Evolutionary conservation across 371 early-diverging fungal species (phyloP).

Genomic region (Sporodiniella umbellata): DNA sequence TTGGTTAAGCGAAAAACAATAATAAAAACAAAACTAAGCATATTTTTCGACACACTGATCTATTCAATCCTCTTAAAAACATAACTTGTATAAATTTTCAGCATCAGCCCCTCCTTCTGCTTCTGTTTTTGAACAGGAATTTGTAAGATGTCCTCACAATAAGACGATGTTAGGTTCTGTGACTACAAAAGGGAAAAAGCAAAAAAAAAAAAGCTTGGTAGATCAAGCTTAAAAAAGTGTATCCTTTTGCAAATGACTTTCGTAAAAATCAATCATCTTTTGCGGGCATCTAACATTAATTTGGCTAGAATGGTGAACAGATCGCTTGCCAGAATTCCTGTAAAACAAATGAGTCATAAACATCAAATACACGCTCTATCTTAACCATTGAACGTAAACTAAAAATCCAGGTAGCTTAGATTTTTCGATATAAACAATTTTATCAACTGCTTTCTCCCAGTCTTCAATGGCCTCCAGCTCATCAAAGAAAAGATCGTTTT

Average conservation of each 20-base stretch:
- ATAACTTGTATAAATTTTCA: too few species aligned
- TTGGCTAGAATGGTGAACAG: slow-evolving; percentile 21
- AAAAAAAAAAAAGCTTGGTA: background rate
- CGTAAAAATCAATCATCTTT: slow-evolving; percentile 6
- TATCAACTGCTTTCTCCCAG: slow-evolving; percentile 15
- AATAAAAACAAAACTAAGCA: too few species aligned
- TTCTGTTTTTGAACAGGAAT: too few species aligned
- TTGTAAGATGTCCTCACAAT: too few species aligned
- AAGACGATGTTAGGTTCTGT: too few species aligned
- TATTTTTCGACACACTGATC: too few species aligned
- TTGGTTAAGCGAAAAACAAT: too few species aligned
- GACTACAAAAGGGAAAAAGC: background rate
- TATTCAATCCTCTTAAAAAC: too few species aligned
- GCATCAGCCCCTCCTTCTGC: too few species aligned
- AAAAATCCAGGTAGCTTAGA: slow-evolving; percentile 10
- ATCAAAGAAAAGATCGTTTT: background rate
- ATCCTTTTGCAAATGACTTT: background rate
- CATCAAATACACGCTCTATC: background rate
- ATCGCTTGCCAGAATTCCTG: slow-evolving; percentile 22
- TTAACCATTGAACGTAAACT: slow-evolving; percentile 20
- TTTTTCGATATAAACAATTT: slow-evolving; percentile 12
- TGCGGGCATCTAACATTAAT: slow-evolving; percentile 21
- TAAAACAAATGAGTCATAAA: background rate
- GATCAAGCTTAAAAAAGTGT: background rate
- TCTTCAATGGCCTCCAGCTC: slow-evolving; percentile 6